A percentile compares a stretch with the other conserved stretches of the same genome.
These are phyloP conservation scores for Malania oleifera DNA, from an alignment of 164 flowering plant species.

Conservation along the genomic window DNA sequence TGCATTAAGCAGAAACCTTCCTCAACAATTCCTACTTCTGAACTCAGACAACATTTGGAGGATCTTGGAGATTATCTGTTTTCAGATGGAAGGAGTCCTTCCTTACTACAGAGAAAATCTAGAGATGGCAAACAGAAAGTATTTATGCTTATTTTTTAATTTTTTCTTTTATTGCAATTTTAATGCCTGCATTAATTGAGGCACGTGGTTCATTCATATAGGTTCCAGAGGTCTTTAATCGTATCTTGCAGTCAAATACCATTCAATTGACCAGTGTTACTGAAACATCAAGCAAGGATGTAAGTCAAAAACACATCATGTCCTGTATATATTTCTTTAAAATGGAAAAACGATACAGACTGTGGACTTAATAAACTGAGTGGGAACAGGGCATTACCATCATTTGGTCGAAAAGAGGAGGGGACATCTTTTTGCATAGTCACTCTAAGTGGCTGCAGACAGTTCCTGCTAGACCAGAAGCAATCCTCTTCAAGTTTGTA, in stretches of 20 bases:
- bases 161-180: neutral
- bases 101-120: constrained; percentile 42
- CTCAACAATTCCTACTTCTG: constrained; percentile 66
- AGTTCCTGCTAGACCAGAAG: constrained; percentile 70
- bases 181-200: neutral
- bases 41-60: constrained; percentile 65
- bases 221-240: constrained; percentile 77
- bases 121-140: constrained; percentile 58
- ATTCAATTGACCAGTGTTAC: constrained; percentile 62
- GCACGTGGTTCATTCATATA: constrained; percentile 18
- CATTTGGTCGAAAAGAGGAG: constrained; percentile 85
- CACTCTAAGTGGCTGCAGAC: constrained; percentile 83
- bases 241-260: constrained; percentile 58
- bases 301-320: constrained; percentile 26
- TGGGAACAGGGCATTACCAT: constrained; percentile 62
- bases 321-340: neutral
- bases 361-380: constrained; percentile 8
- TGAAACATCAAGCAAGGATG: constrained; percentile 87
- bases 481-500: constrained; percentile 68
- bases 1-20: constrained; percentile 67
- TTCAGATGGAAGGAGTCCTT: constrained; percentile 60
- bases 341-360: neutral
- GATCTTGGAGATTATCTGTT: constrained; percentile 80
- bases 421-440: constrained; percentile 43
- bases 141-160: neutral